phyloP scores from a whole-genome alignment of 176 grass and related monocot genomes.

The Luzula sylvatica region DNA sequence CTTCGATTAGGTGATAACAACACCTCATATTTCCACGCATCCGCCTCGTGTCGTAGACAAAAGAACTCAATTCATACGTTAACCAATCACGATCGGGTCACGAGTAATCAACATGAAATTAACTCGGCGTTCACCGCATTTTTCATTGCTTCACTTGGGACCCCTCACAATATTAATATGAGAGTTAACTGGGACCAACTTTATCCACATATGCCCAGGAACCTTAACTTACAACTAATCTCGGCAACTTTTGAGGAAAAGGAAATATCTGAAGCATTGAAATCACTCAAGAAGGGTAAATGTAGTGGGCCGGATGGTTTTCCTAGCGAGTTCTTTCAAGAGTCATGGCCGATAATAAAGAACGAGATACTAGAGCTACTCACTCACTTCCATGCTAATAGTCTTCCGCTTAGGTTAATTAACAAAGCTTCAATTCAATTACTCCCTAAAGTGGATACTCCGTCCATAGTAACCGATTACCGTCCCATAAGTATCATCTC shows the following conservation, averaged over 20 bases:
- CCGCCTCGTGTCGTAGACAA: neutral
- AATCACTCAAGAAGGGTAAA: too few species aligned
- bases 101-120: neutral
- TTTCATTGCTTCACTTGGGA: neutral
- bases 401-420: neutral
- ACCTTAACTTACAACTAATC: too few species aligned
- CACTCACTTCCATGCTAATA: neutral
- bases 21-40: neutral
- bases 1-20: too few species aligned
- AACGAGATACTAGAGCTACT: neutral
- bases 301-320: neutral
- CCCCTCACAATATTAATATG: too few species aligned
- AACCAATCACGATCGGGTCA: neutral
- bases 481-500: too few species aligned
- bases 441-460: neutral
- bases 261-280: neutral
- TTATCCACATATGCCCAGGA: too few species aligned
- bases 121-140: neutral
- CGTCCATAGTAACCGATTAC: neutral
- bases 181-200: too few species aligned
- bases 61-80: neutral
- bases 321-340: too few species aligned
- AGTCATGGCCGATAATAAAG: neutral
- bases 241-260: neutral
- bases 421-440: neutral